A percentile compares a stretch with the other conserved stretches of the same genome.
Evolutionary conservation across 352 stramenopile species (phyloP).

Genomic region (Aphanomyces invadans): DNA sequence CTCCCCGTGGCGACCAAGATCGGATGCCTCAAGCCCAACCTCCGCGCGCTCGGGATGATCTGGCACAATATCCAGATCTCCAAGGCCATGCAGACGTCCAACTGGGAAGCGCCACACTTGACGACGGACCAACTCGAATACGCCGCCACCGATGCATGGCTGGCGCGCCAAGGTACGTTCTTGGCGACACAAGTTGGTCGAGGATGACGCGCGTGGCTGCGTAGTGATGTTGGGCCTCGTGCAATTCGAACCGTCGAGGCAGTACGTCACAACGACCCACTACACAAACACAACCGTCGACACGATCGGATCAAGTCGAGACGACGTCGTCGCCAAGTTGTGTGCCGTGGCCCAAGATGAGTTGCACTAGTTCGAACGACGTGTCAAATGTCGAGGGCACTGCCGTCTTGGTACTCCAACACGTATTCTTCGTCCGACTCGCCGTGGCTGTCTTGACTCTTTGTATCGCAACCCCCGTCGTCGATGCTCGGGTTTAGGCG

Average conservation of each 20-base stretch:
- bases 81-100: constrained; percentile 82
- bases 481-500: background rate
- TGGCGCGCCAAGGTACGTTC: constrained; percentile 49
- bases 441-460: background rate
- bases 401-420: background rate
- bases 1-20: constrained; percentile 69
- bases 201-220: too few species aligned
- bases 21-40: constrained; percentile 57
- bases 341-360: background rate
- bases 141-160: constrained; percentile 72
- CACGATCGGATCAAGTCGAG: constrained; percentile 29
- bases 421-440: background rate
- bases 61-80: constrained; percentile 59
- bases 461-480: too few species aligned
- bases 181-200: too few species aligned
- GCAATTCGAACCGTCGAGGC: constrained; percentile 48
- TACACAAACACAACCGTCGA: constrained; percentile 42
- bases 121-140: constrained; percentile 67
- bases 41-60: constrained; percentile 68
- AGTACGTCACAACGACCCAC: constrained; percentile 54
- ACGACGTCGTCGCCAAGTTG: constrained; percentile 45
- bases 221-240: constrained; percentile 73
- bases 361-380: background rate
- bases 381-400: too few species aligned
- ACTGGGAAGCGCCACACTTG: constrained; percentile 66